Base-by-base conservation (phyloP, 2,329 filamentous ascomycete species). In the Fusarium sp. region DNA sequence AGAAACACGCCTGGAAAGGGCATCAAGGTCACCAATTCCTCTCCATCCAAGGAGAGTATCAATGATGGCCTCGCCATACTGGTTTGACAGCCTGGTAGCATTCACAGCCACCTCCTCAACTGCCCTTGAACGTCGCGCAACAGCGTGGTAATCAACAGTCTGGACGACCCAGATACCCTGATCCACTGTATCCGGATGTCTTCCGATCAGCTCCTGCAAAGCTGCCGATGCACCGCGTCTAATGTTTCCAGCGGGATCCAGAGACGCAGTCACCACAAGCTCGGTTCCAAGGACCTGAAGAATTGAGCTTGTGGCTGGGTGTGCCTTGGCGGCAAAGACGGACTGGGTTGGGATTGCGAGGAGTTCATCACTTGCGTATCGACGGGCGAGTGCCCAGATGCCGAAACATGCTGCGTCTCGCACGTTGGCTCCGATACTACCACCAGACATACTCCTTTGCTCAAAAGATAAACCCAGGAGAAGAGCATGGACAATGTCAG, bases 321-420 rank as follows among this genome's bases (percentile, higher is more conserved):
- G 80, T 27, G 82, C 76, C 66, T 83, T 83, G 65, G 86, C 82
- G 16, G 84, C 80, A 50, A 83, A 77, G 63, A 88, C 79, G 40
- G 87, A 83, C 75, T 85, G 73, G 2, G 85, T 85, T 2, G 89
- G 85, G 1, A 97, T 88, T 0, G 86, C 85, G 13, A 93, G 86
- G 8, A 98, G 87, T 81, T 98, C 96, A 1, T 85, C 79, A 0
- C 95, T 98, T 1, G 90, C 91, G 78, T 98, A 99, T 64, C 96
- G 92, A 64, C 96, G 89, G 24, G 96, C 94, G 9, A 98, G 82
- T 1, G 95, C 93, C 96, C 96, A 99, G 27, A 98, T 92, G 8
- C 96, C 96, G 80, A 98, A 99, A 80, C 95, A 98, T 4, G 96
- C 94, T 14, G 96, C 96, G 84, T 99, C 96, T 56, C 96, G 91